phyloP scores from a whole-genome alignment of 768 basidiomycete genomes.

The Leucogyrophana mollusca region DNA sequence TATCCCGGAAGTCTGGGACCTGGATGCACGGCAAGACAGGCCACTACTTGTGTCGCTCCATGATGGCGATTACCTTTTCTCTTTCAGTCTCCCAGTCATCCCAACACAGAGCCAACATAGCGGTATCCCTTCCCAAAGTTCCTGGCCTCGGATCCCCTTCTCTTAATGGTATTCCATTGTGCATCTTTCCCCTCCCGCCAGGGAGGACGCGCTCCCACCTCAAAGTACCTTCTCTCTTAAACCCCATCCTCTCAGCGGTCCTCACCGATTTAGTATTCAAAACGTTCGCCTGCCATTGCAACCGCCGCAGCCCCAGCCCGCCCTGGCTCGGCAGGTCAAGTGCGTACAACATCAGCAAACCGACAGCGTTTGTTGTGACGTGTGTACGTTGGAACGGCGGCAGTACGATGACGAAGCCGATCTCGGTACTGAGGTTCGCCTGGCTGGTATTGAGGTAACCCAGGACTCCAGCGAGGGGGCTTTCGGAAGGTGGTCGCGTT shows the following conservation, averaged over 20 bases:
- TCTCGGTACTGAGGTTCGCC: slow-evolving; percentile 45
- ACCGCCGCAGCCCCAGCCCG: slow-evolving; percentile 57
- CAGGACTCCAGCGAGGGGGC: slow-evolving; percentile 49
- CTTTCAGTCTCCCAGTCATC: slow-evolving; percentile 28
- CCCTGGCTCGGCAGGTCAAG: slow-evolving; percentile 36
- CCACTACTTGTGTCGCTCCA: too few species aligned
- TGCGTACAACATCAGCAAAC: slow-evolving; percentile 48
- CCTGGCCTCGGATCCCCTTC: slow-evolving; percentile 22
- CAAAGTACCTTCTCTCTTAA: slow-evolving; percentile 50
- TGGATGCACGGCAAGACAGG: too few species aligned
- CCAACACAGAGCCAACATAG: slow-evolving; percentile 41
- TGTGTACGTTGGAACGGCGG: slow-evolving; percentile 65
- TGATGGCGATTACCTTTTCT: slow-evolving; percentile 6
- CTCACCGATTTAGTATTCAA: slow-evolving; percentile 46
- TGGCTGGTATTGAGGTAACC: slow-evolving; percentile 47
- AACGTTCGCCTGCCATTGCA: slow-evolving; percentile 58
- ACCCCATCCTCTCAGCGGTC: slow-evolving; percentile 59
- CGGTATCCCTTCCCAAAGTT: slow-evolving; percentile 35
- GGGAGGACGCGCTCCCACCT: slow-evolving; percentile 56
- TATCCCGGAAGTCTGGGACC: too few species aligned
- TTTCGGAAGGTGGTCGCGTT: slow-evolving; percentile 24
- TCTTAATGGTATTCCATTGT: slow-evolving; percentile 34
- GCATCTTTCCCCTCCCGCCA: slow-evolving; percentile 32
- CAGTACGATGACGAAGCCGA: slow-evolving; percentile 53
- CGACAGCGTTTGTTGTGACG: slow-evolving; percentile 53